phyloP scores from a whole-genome alignment of 257 asterid genomes.

The Knoxia roxburghii region DNA sequence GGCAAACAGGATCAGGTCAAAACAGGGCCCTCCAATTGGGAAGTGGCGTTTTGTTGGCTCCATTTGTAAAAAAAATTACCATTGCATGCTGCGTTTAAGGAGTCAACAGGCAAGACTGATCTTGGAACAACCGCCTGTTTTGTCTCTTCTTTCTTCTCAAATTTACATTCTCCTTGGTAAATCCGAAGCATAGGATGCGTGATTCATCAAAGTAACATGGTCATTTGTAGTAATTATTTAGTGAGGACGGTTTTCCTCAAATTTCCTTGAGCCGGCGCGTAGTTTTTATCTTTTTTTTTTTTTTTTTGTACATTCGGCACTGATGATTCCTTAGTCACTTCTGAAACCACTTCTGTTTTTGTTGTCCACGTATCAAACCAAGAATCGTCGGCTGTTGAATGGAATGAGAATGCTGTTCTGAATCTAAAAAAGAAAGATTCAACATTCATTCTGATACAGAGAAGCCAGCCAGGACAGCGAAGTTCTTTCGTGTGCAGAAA shows the following conservation, averaged over 20 bases:
- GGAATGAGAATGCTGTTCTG: background rate
- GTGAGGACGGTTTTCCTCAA: background rate
- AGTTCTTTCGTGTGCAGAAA: background rate
- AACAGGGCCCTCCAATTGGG: background rate
- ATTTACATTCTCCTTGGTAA: background rate
- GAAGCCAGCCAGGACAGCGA: background rate
- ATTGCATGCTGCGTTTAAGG: background rate
- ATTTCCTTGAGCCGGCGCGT: background rate
- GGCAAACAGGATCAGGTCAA: background rate
- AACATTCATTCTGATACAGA: background rate
- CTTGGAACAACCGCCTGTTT: slow-evolving; percentile 16
- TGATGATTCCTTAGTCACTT: too few relatives aligned
- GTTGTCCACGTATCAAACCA: too few relatives aligned
- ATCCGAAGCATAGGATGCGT: background rate
- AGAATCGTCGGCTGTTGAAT: too few relatives aligned
- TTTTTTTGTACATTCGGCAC: too few relatives aligned
- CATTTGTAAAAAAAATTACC: background rate
- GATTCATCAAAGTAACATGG: background rate
- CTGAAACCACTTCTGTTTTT: too few relatives aligned
- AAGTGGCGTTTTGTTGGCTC: background rate
- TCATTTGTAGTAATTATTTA: background rate
- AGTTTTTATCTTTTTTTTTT: too few relatives aligned
- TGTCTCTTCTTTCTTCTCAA: background rate
- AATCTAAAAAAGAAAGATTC: background rate
- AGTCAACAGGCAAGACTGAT: background rate